These are phyloP conservation scores for Acephala macrosclerotiorum DNA, from an alignment of 2,329 filamentous ascomycete species.

Conservation along the genomic window DNA sequence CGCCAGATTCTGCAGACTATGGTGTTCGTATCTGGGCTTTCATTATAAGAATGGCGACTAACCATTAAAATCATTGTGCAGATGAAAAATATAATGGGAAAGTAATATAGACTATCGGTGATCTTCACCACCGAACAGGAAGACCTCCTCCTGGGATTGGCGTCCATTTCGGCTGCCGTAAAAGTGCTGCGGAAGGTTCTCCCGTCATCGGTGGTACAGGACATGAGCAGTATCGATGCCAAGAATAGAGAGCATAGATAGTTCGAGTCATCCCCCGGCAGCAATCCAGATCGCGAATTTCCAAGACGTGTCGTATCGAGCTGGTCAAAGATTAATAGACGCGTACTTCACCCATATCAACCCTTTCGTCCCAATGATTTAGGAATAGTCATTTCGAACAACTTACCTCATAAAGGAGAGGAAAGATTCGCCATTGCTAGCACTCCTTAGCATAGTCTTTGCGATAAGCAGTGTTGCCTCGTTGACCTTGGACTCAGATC, in stretches of 20 bases:
- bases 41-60: no score
- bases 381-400: constrained; percentile 2
- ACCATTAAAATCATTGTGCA: no score
- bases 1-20: no score
- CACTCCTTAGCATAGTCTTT: constrained; percentile 6
- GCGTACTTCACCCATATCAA: constrained; percentile 6
- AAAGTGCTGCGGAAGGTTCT: constrained; percentile 1
- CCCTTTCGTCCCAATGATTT: background rate
- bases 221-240: background rate
- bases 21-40: no score
- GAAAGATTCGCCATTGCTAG: constrained; percentile 9
- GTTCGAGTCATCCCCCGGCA: background rate
- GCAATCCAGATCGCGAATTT: background rate
- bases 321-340: background rate
- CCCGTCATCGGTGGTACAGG: background rate
- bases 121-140: background rate
- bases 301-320: constrained; percentile 3
- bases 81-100: no score
- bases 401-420: background rate
- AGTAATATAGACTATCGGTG: no score
- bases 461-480: background rate
- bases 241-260: background rate
- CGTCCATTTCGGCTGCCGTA: background rate
- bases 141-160: background rate
- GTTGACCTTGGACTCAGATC: constrained; percentile 3